Base-by-base conservation (phyloP, 75 land plant species). In the Sequoiadendron giganteum region DNA sequence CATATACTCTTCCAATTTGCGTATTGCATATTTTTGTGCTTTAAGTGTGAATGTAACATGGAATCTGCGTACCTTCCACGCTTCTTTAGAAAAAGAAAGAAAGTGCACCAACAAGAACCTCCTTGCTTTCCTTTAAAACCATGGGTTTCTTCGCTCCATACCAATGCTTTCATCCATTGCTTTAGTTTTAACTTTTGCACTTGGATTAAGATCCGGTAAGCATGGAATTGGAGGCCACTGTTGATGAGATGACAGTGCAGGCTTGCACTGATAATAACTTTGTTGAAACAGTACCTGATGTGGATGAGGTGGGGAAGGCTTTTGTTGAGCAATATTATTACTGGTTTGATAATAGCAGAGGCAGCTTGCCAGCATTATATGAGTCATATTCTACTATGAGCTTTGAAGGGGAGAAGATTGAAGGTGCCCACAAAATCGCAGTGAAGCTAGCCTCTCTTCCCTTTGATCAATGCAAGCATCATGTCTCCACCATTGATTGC, bases 391-490 rank as follows among this genome's bases (percentile, higher is more conserved):
- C 90, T 77, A 89, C 86, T 88, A 88, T 89, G 56, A 86, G 88
- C 68, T 89, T 89, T 78, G 90, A 89, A 89, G 90, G 90, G 43
- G 42, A 89, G 90, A 86, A 89, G 56, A 40, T 89, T 47, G 76
- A 88, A 48, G 90, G 90, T n/a, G 61, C 84, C 34, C 88, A 47
- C 13, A 79, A 68, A 56, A 86, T 89, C 68, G 30, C 88, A 39
- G 2, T 19, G 70, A 89, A 81, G 90, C 88, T 89, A 10, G 80
- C 72, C 38, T 43, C 68, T 58, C 86, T 89, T 47, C 49, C 90
- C 65, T 89, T 89, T 84, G 89, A 89, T 89, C 84, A 89, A 83
- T 89, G 90, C 61, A 86, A 89, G 89, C 90, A 89, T 45, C 16
- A 89, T 54, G 56, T 89, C 48, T 89, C 88, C 65, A 89, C 90